Evolutionary conservation across 805 yeast genomes (phyloP), one percentile per base, ranked within the genome.

Genomic region (Barnettozyma californica): DNA sequence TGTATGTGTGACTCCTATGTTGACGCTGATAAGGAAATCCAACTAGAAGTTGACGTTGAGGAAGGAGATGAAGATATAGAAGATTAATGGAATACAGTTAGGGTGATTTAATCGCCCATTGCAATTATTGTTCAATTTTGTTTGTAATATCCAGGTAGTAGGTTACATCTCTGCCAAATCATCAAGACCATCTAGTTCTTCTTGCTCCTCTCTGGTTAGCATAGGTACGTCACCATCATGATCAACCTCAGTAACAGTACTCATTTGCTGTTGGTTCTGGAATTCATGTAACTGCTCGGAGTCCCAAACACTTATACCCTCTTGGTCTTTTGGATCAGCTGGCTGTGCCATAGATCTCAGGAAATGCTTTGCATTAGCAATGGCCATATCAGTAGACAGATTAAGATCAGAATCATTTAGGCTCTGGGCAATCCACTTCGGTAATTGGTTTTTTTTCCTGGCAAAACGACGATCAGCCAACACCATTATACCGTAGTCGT

Each of bases 401-500:
- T 91, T 92, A 1, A 86, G 78, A 62, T 95, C 98, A 0, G 97
- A 91, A 64, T 94, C 98, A 13, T 84, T 72, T 44, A 94, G 73
- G 1, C 91, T 97, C 63, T 94, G 98, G 0, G 90, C 85, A 40
- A 94, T 94, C 99, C 99, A 94, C 65, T 88, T 91, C 0, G 99
- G 99, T 33, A 94, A 68, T 65, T 94, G 99, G 39, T 71, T 77
- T 58, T 87, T 82, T 68, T 92, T 94, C 55, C 88, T 77, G 1
- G 91, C 78, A 66, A 94, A 94, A 63, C 99, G 75, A 56, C 96
- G 75, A 65, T 94, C 99, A 0, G 99, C 99, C 52, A 94, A 69
- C 39, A 94, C 97, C 99, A 94, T 94, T 57, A 94, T 86, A 53
- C 99, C 99, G 66, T 94, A 94, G 71, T 94, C 99, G 63, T 94